Evolutionary conservation across 176 grass and related monocot genomes (phyloP).

Genomic region (Lolium perenne): DNA sequence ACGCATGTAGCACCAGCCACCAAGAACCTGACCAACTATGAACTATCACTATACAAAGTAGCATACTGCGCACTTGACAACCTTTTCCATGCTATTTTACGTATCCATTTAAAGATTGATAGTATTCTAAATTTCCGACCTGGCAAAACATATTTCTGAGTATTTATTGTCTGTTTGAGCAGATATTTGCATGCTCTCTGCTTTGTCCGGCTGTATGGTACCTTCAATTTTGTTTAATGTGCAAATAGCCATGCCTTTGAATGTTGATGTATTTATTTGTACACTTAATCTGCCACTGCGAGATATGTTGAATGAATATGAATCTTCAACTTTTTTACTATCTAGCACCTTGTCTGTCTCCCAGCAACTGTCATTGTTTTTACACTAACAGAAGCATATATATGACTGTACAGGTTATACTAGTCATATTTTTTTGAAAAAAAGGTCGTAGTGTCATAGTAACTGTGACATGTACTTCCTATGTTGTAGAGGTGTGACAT

Average conservation of each 20-base stretch:
- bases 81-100: background rate
- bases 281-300: background rate
- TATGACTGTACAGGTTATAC: background rate
- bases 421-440: background rate
- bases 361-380: background rate
- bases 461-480: background rate
- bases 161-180: background rate
- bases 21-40: background rate
- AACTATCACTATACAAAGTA: too few species aligned
- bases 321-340: background rate
- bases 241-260: background rate
- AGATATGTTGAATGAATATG: background rate
- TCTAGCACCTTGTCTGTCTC: background rate
- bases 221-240: background rate
- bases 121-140: background rate
- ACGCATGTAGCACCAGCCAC: background rate
- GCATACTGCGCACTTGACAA: background rate
- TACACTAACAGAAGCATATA: background rate
- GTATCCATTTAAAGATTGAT: background rate
- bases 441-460: background rate
- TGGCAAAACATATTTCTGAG: background rate
- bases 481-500: constrained; percentile 11
- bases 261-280: background rate
- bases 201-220: background rate
- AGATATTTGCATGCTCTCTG: background rate